Conservation (phyloP, 2,329 filamentous ascomycete species). For the Neonectria ditissima region DNA sequence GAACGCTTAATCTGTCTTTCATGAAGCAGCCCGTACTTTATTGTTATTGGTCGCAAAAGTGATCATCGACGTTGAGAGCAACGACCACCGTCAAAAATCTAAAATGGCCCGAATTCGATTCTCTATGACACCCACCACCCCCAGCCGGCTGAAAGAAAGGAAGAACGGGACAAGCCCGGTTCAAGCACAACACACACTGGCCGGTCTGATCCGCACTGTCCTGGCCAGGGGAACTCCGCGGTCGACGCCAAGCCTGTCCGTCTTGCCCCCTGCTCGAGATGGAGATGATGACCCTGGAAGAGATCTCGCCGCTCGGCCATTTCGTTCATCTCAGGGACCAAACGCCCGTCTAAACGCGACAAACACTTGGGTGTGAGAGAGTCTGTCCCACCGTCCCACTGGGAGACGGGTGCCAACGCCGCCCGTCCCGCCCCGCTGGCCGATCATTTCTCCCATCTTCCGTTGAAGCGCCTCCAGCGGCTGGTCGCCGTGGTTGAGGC, state of each 20-base stretch:
- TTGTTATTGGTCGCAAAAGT: background rate
- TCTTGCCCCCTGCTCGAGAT: conserved; percentile 32
- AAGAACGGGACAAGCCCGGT: conserved; percentile 1
- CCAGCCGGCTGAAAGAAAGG: background rate
- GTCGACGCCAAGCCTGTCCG: conserved; percentile 39
- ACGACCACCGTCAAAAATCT: conserved; percentile 8
- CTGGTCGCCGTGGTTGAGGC: conserved; percentile 28
- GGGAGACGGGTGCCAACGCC: background rate
- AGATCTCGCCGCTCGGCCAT: conserved; percentile 35
- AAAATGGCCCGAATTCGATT: background rate
- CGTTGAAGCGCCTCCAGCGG: conserved; percentile 35
- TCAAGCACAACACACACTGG: conserved; percentile 27
- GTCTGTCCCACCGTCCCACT: background rate
- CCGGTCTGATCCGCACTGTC: conserved; percentile 30
- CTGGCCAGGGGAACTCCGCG: conserved; percentile 25
- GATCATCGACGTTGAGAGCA: conserved; percentile 17
- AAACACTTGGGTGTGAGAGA: background rate
- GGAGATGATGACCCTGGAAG: conserved; percentile 26
- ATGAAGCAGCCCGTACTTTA: background rate
- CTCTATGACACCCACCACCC: background rate
- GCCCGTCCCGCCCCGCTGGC: conserved; percentile 6
- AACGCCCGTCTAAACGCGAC: background rate
- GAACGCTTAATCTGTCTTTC: conserved; percentile 5
- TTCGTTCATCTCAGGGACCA: conserved; percentile 34
- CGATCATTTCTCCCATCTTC: conserved; percentile 9